These are phyloP conservation scores for Athelia psychrophila DNA, from an alignment of 1,284 basidiomycete species.

Conservation along the genomic window DNA sequence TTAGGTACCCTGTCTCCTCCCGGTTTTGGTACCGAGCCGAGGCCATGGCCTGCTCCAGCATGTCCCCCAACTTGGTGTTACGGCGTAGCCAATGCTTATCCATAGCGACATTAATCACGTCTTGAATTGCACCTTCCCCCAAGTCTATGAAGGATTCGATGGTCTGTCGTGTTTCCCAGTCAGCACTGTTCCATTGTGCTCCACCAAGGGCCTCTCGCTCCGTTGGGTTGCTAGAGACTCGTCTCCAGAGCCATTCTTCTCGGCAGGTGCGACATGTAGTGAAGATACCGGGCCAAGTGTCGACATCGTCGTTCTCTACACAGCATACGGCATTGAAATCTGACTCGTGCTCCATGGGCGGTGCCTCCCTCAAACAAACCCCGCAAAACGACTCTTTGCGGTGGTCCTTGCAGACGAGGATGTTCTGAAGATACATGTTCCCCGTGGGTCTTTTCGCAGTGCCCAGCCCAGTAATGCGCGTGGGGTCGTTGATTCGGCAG, in stretches of 20 bases:
- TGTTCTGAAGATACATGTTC: slow-evolving; percentile 40
- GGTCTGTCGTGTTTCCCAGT: slow-evolving; percentile 65
- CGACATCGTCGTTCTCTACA: slow-evolving; percentile 68
- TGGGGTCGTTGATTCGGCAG: slow-evolving; percentile 67
- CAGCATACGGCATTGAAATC: slow-evolving; percentile 43
- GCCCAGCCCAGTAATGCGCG: slow-evolving; percentile 44
- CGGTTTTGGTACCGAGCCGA: slow-evolving; percentile 47
- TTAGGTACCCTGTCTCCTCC: slow-evolving; percentile 29
- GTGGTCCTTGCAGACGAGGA: slow-evolving; percentile 64
- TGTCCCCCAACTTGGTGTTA: slow-evolving; percentile 60
- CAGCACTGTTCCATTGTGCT: slow-evolving; percentile 36
- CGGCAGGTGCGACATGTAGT: slow-evolving; percentile 66
- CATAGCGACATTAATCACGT: slow-evolving; percentile 56
- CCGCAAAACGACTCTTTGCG: slow-evolving; percentile 56
- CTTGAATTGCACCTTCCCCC: slow-evolving; percentile 63
- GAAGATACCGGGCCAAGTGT: slow-evolving; percentile 60
- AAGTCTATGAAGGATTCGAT: slow-evolving; percentile 68
- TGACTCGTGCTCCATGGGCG: slow-evolving; percentile 38
- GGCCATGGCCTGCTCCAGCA: slow-evolving; percentile 64
- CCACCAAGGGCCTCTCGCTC: slow-evolving; percentile 63
- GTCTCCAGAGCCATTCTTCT: slow-evolving; percentile 57
- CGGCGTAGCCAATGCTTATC: slow-evolving; percentile 69
- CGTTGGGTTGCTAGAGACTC: slow-evolving; percentile 39
- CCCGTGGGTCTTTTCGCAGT: slow-evolving; percentile 41
- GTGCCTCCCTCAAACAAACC: slow-evolving; percentile 62